A percentile compares a stretch with the other conserved stretches of the same genome.
These are phyloP conservation scores for Halophytophthora polymorphica DNA, from an alignment of 352 stramenopile genomes.

Conservation along the genomic window DNA sequence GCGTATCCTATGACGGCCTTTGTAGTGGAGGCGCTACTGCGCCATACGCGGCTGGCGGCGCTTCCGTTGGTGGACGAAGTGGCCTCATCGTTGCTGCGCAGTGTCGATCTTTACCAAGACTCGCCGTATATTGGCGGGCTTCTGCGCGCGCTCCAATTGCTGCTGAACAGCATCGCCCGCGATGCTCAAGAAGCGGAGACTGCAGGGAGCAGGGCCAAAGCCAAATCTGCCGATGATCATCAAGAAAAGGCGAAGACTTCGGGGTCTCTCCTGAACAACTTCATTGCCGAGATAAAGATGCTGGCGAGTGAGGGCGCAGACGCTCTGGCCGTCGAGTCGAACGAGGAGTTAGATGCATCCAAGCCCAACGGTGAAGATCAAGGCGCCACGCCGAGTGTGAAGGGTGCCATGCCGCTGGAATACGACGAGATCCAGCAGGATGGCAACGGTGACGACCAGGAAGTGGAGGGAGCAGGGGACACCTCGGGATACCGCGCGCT, in stretches of 20 bases:
- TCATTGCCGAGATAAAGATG: slow-evolving; percentile 67
- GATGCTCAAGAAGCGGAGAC: slow-evolving; percentile 15
- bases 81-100: slow-evolving; percentile 58
- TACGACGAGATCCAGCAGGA: slow-evolving; percentile 38
- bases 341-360: slow-evolving; percentile 12
- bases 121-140: slow-evolving; percentile 44
- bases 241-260: slow-evolving; percentile 1
- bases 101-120: slow-evolving; percentile 76
- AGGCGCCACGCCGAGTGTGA: slow-evolving; percentile 26
- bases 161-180: slow-evolving; percentile 43
- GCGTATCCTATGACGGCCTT: slow-evolving; percentile 64
- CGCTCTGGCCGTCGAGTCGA: slow-evolving; percentile 19
- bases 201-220: slow-evolving; percentile 3
- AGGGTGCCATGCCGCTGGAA: slow-evolving; percentile 70
- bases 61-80: slow-evolving; percentile 80
- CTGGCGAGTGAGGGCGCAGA: slow-evolving; percentile 33
- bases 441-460: slow-evolving; percentile 20
- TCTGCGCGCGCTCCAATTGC: slow-evolving; percentile 57
- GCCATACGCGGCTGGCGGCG: slow-evolving; percentile 56
- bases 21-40: slow-evolving; percentile 73
- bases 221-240: slow-evolving; percentile 1
- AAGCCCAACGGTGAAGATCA: slow-evolving; percentile 7
- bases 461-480: slow-evolving; percentile 14
- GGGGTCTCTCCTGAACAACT: slow-evolving; percentile 32
- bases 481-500: slow-evolving; percentile 43